Evolutionary conservation across 768 basidiomycete genomes (phyloP).

Genomic region (Trametopsis cervina): DNA sequence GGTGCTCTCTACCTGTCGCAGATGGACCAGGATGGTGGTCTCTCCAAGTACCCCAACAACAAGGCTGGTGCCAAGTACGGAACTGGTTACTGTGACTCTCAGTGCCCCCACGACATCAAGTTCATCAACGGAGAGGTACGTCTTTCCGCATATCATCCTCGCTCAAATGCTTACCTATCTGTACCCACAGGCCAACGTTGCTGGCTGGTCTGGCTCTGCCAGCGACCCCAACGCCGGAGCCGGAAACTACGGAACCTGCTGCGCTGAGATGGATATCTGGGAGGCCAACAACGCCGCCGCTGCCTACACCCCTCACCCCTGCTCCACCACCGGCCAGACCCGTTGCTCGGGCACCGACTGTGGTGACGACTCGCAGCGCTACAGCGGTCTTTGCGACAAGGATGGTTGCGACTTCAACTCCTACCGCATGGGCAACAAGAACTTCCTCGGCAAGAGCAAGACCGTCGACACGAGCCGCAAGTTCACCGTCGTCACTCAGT

Average conservation of each 20-base stretch:
- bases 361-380: conserved; percentile 27
- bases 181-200: conserved; percentile 35
- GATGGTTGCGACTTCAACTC: conserved; percentile 60
- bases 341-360: conserved; percentile 38
- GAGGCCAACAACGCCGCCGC: conserved; percentile 44
- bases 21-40: conserved; percentile 49
- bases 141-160: conserved; percentile 4
- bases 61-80: conserved; percentile 46
- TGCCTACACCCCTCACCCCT: conserved; percentile 47
- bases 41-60: conserved; percentile 38
- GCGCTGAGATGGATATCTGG: conserved; percentile 54
- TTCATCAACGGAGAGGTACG: conserved; percentile 44
- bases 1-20: conserved; percentile 50
- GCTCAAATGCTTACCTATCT: not conserved
- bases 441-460: conserved; percentile 40
- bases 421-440: conserved; percentile 41
- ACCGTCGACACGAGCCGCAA: not conserved
- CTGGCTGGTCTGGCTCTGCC: conserved; percentile 32
- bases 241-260: conserved; percentile 42
- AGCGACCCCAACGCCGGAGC: conserved; percentile 38
- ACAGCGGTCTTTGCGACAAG: conserved; percentile 41
- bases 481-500: conserved; percentile 5
- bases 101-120: conserved; percentile 48
- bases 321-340: conserved; percentile 32
- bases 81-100: conserved; percentile 48